Conservation (phyloP, 2,329 filamentous ascomycete species). For the Metarhizium anisopliae region DNA sequence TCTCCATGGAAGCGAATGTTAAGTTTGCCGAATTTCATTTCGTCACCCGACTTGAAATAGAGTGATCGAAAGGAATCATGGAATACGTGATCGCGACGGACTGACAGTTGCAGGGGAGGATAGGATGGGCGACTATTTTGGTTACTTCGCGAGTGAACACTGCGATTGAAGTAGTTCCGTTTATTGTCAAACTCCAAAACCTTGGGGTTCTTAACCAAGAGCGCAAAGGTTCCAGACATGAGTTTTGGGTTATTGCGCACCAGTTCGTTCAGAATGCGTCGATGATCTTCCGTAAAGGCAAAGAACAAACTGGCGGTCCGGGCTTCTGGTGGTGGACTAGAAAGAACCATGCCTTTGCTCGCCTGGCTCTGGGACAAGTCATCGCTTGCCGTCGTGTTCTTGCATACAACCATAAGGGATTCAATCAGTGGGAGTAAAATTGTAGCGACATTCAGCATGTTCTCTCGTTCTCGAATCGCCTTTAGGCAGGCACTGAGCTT, state of each 20-base stretch:
- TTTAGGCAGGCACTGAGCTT: conserved; percentile 83
- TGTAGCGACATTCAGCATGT: conserved; percentile 94
- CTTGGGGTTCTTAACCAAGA: conserved; percentile 97
- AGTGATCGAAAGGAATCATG: conserved; percentile 97
- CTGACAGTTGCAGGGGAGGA: conserved; percentile 71
- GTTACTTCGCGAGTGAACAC: conserved; percentile 65
- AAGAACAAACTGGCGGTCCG: conserved; percentile 90
- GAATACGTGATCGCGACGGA: conserved; percentile 93
- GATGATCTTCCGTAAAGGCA: conserved; percentile 93
- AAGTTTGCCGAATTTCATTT: conserved; percentile 98
- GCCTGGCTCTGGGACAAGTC: conserved; percentile 40
- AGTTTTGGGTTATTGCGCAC: conserved; percentile 94
- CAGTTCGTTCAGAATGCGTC: conserved; percentile 94
- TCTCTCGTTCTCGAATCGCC: conserved; percentile 83
- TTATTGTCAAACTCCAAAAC: conserved; percentile 99
- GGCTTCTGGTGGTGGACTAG: conserved; percentile 67
- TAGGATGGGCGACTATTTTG: conserved; percentile 60
- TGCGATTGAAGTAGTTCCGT: conserved; percentile 95
- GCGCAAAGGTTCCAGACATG: conserved; percentile 95
- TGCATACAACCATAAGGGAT: conserved; percentile 97
- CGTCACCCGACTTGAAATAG: conserved; percentile 91
- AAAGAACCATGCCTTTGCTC: conserved; percentile 60
- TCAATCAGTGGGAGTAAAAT: conserved; percentile 92
- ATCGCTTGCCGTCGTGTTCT: conserved; percentile 82
- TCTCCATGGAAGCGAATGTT: conserved; percentile 97